Evolutionary conservation across 768 basidiomycete genomes (phyloP).

Genomic region (Xanthoconium stramineum): DNA sequence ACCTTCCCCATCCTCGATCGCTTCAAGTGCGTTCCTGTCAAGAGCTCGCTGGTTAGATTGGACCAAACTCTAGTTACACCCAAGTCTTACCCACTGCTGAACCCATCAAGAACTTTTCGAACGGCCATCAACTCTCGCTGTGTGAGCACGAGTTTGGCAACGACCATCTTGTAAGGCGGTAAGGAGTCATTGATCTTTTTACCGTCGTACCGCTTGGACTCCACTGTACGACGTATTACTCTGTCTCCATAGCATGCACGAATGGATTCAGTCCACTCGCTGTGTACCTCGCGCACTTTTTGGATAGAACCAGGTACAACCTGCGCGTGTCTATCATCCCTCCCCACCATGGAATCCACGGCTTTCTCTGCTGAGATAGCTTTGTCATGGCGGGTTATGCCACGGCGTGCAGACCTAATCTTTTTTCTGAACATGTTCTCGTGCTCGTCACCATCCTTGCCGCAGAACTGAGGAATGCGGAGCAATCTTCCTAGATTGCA

Average conservation of each 20-base stretch:
- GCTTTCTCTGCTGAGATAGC: background rate
- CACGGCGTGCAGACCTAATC: constrained; percentile 1
- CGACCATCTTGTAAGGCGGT: background rate
- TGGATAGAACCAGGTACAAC: background rate
- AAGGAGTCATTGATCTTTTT: constrained; percentile 2
- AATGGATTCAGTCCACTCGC: constrained; percentile 1
- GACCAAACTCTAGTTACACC: too few relatives aligned
- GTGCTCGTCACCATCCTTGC: background rate
- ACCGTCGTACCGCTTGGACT: constrained; percentile 1
- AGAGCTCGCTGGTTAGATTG: background rate
- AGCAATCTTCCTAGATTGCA: constrained; percentile 7
- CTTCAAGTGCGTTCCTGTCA: background rate
- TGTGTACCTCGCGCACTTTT: background rate
- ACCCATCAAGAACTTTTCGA: background rate
- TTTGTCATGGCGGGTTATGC: background rate
- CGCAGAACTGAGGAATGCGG: background rate
- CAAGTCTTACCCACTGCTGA: background rate
- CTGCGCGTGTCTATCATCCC: background rate
- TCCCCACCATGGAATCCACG: background rate
- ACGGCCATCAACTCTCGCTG: background rate
- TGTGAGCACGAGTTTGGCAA: background rate
- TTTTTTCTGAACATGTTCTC: background rate
- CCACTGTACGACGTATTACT: constrained; percentile 1
- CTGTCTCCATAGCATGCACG: background rate
- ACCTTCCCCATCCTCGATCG: background rate